phyloP scores from a whole-genome alignment of 129 eudicot species.

The Lactuca saligna region DNA sequence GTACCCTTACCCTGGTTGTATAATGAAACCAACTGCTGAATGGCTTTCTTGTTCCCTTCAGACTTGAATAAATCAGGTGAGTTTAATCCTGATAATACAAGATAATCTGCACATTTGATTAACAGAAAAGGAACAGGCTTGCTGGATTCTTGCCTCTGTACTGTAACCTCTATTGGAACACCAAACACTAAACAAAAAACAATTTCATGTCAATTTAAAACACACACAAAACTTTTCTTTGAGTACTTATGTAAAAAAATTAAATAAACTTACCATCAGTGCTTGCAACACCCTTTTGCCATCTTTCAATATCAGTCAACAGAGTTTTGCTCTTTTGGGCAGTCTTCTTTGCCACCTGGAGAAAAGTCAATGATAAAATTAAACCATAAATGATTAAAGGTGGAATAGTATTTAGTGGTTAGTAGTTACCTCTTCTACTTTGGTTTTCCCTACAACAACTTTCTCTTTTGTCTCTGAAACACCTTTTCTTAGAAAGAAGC shows the following conservation, averaged over 20 bases:
- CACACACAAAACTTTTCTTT: conserved; percentile 4
- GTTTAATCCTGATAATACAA: conserved; percentile 81
- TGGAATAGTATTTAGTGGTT: neutral
- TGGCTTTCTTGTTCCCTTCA: conserved; percentile 81
- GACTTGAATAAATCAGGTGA: conserved; percentile 78
- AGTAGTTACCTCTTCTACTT: conserved; percentile 90
- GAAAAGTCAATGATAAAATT: conserved; percentile 15
- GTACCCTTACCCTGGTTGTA: conserved; percentile 78
- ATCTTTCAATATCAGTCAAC: conserved; percentile 83
- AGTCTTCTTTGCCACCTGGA: conserved; percentile 92
- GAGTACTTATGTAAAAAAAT: neutral
- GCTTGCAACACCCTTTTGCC: conserved; percentile 99
- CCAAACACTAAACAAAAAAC: conserved; percentile 68
- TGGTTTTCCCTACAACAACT: conserved; percentile 83
- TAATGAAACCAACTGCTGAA: conserved; percentile 75
- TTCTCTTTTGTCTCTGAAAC: conserved; percentile 89
- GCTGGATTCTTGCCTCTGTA: conserved; percentile 79
- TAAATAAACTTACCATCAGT: conserved; percentile 69
- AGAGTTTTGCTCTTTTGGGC: conserved; percentile 89
- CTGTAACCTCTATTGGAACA: conserved; percentile 73
- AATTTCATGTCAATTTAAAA: conserved; percentile 16
- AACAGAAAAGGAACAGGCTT: conserved; percentile 66
- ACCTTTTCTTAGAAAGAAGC: conserved; percentile 79
- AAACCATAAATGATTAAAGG: neutral
- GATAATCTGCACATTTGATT: conserved; percentile 86